These are phyloP conservation scores for Hericium erinaceus DNA, from an alignment of 768 basidiomycete genomes.

Conservation along the genomic window DNA sequence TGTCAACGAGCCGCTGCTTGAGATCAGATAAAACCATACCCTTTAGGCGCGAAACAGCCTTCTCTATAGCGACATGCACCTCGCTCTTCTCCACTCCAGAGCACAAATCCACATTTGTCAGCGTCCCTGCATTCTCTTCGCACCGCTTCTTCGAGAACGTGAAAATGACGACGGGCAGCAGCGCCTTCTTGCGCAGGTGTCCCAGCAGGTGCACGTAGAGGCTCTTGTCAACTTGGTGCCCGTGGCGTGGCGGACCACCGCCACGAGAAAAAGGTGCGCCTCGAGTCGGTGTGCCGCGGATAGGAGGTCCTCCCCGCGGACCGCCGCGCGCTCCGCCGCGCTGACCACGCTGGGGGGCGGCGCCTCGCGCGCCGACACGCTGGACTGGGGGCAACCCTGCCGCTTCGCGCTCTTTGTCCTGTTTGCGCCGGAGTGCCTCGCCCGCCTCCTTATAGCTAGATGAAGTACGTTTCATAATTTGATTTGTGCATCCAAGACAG, in stretches of 20 bases:
- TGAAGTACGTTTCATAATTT: background rate
- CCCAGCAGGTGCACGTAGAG: slow-evolving; percentile 89
- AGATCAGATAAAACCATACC: slow-evolving; percentile 1
- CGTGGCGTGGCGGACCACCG: slow-evolving; percentile 37
- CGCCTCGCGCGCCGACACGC: slow-evolving; percentile 68
- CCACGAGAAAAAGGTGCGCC: slow-evolving; percentile 28
- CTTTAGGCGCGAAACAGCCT: slow-evolving; percentile 84
- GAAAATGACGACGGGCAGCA: slow-evolving; percentile 93
- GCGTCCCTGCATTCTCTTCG: slow-evolving; percentile 89
- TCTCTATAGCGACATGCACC: slow-evolving; percentile 89
- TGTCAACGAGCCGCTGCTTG: background rate
- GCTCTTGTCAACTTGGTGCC: slow-evolving; percentile 78
- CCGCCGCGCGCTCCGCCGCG: slow-evolving; percentile 36
- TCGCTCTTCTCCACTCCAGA: slow-evolving; percentile 92
- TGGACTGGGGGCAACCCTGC: slow-evolving; percentile 85
- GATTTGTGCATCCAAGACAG: too few species aligned
- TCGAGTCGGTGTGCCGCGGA: slow-evolving; percentile 19
- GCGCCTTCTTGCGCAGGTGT: slow-evolving; percentile 71
- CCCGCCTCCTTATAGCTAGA: slow-evolving; percentile 81
- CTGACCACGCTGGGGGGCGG: slow-evolving; percentile 37
- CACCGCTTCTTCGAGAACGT: slow-evolving; percentile 95
- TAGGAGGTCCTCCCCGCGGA: slow-evolving; percentile 8
- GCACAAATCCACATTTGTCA: slow-evolving; percentile 84
- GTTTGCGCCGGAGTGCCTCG: slow-evolving; percentile 84
- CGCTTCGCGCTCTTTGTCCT: slow-evolving; percentile 96